Percentiles rank a stretch among this genome's conserved stretches.
Evolutionary conservation across 176 grass and related monocot species (phyloP).

Genomic region (Pontederia crassipes): DNA sequence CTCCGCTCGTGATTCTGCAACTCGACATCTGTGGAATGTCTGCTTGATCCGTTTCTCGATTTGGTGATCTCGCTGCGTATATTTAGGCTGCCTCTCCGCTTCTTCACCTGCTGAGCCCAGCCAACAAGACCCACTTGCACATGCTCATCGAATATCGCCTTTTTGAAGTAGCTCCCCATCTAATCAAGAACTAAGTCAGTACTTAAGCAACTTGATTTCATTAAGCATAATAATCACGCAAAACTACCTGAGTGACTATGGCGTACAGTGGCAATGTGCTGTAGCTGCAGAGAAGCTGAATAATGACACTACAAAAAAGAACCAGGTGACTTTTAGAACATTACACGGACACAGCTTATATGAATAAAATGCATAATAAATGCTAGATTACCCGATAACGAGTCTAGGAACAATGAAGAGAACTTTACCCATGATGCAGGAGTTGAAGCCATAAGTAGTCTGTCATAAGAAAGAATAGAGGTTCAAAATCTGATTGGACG

Average conservation of each 20-base stretch:
- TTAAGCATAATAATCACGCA: too few relatives aligned
- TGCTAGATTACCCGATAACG: constrained; percentile 41
- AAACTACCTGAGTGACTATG: constrained; percentile 63
- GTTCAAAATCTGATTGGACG: too few relatives aligned
- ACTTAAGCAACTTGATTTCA: too few relatives aligned
- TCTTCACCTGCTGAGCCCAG: constrained; percentile 59
- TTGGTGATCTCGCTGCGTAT: not conserved
- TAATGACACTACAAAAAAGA: constrained; percentile 34
- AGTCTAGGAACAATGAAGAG: constrained; percentile 67
- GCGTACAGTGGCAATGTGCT: constrained; percentile 85
- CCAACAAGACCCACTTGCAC: constrained; percentile 53
- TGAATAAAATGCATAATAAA: not conserved
- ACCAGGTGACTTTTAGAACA: constrained; percentile 3
- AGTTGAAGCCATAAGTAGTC: constrained; percentile 71
- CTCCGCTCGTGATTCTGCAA: not conserved
- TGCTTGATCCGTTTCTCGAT: not conserved
- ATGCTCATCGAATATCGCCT: constrained; percentile 77
- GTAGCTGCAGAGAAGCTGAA: constrained; percentile 85
- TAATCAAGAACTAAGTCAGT: constrained; percentile 20
- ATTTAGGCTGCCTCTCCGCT: constrained; percentile 27
- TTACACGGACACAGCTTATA: not conserved
- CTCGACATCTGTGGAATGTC: not conserved
- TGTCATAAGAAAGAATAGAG: constrained; percentile 17
- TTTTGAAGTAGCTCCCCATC: constrained; percentile 85
- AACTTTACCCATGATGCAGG: constrained; percentile 83